Evolutionary conservation across 768 basidiomycete genomes (phyloP).

Genomic region (Pisolithus sp.): DNA sequence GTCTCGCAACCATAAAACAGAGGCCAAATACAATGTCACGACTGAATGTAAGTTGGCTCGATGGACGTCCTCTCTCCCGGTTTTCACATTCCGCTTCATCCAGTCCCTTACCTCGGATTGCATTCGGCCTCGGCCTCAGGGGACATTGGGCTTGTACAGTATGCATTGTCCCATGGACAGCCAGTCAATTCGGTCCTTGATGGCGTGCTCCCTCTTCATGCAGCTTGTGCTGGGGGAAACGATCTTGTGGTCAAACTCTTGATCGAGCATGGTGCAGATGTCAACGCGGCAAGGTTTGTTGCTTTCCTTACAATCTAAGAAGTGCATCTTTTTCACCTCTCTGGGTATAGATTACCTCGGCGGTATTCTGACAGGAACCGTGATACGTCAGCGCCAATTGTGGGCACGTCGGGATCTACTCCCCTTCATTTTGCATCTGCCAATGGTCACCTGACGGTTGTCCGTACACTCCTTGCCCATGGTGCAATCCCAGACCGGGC

Average conservation of each 20-base stretch:
- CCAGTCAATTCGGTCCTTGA: conserved; percentile 95
- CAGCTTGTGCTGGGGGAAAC: conserved; percentile 87
- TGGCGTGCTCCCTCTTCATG: conserved; percentile 95
- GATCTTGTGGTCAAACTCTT: conserved; percentile 82
- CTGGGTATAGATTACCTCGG: conserved; percentile 50
- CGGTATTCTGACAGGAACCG: conserved; percentile 69
- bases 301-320: conserved; percentile 3
- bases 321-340: conserved; percentile 4
- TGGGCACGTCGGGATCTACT: conserved; percentile 83
- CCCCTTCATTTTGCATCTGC: conserved; percentile 97
- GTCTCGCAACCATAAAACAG: conserved; percentile 33
- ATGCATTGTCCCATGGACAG: conserved; percentile 89
- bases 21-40: conserved; percentile 47
- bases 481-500: conserved; percentile 76
- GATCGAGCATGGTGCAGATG: conserved; percentile 94
- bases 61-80: background rate
- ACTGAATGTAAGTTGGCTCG: conserved; percentile 40
- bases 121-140: conserved; percentile 78
- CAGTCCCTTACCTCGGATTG: conserved; percentile 71
- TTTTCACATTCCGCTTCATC: background rate
- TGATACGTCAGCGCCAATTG: conserved; percentile 61
- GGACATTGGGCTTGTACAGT: conserved; percentile 88
- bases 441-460: conserved; percentile 79
- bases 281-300: conserved; percentile 84
- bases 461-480: conserved; percentile 72